Evolutionary conservation across 306 rosid species (phyloP).

Genomic region (Prunus campanulata): DNA sequence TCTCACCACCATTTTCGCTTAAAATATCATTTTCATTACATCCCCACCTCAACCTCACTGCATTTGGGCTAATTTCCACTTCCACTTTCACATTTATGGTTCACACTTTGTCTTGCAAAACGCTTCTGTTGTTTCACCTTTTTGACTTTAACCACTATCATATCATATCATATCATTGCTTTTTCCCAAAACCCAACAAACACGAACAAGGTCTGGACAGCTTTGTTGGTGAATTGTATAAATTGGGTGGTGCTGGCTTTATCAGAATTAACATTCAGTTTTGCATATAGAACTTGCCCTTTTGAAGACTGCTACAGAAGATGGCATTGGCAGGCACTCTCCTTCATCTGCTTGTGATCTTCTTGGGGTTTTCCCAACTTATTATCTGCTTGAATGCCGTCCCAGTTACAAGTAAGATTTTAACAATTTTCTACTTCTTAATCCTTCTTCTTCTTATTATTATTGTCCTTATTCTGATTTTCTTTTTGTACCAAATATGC

Average conservation of each 20-base stretch:
- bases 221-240: conserved; percentile 35
- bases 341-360: conserved; percentile 52
- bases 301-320: background rate
- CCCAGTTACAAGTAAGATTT: conserved; percentile 64
- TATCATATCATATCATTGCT: background rate
- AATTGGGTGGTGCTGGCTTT: conserved; percentile 34
- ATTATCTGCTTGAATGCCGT: conserved; percentile 53
- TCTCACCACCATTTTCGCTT: conserved; percentile 2
- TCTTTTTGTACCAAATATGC: conserved; percentile 3
- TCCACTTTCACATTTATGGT: conserved; percentile 1
- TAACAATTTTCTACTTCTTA: conserved; percentile 3
- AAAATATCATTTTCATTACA: conserved; percentile 16
- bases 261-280: conserved; percentile 4
- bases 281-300: conserved; percentile 11
- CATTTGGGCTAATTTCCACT: conserved; percentile 12
- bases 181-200: conserved; percentile 8
- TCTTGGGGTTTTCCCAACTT: conserved; percentile 53
- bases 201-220: conserved; percentile 6
- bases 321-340: conserved; percentile 36
- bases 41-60: conserved; percentile 4
- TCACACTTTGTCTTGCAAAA: conserved; percentile 16
- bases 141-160: conserved; percentile 37
- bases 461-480: conserved; percentile 4
- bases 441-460: background rate
- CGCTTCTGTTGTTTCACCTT: conserved; percentile 31